Percentiles rank a stretch among this genome's conserved stretches.
Evolutionary conservation across 805 yeast genomes (phyloP).

Genomic region (Yarrowia alimentaria): DNA sequence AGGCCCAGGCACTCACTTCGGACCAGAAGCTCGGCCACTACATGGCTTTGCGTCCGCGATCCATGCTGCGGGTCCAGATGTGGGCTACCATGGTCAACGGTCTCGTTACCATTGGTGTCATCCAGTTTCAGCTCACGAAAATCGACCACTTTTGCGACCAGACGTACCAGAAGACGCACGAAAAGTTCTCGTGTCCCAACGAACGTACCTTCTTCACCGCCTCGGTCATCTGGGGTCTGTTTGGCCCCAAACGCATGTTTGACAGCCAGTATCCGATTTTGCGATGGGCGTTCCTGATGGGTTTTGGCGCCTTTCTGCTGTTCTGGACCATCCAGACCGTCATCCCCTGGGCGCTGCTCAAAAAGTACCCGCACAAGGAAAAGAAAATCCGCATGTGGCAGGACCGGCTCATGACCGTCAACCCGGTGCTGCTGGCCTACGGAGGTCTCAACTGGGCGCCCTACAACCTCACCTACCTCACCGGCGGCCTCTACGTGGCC

Average conservation of each 20-base stretch:
- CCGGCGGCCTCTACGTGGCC: conserved; percentile 45
- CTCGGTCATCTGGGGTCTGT: conserved; percentile 55
- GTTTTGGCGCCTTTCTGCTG: conserved; percentile 36
- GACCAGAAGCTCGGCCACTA: conserved; percentile 53
- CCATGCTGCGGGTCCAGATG: conserved; percentile 45
- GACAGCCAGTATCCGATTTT: conserved; percentile 58
- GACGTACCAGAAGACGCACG: conserved; percentile 38
- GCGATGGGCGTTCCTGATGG: conserved; percentile 64
- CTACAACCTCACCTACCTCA: conserved; percentile 45
- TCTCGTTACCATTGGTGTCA: conserved; percentile 37
- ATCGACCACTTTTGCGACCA: conserved; percentile 35
- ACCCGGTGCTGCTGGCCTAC: conserved; percentile 47
- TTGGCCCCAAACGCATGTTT: conserved; percentile 55
- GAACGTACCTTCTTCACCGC: conserved; percentile 49
- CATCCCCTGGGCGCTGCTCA: conserved; percentile 30
- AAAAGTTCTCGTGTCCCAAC: conserved; percentile 46
- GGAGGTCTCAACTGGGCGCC: conserved; percentile 46
- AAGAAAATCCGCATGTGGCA: conserved; percentile 35
- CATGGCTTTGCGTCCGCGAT: conserved; percentile 45
- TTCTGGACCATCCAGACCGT: conserved; percentile 27
- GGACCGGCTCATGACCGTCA: conserved; percentile 34
- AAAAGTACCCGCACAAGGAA: conserved; percentile 29
- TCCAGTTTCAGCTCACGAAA: conserved; percentile 40
- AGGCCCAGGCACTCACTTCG: conserved; percentile 60
- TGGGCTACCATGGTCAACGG: conserved; percentile 44